Evolutionary conservation across 768 basidiomycete genomes (phyloP).

Genomic region (Pulveroboletus sp.): DNA sequence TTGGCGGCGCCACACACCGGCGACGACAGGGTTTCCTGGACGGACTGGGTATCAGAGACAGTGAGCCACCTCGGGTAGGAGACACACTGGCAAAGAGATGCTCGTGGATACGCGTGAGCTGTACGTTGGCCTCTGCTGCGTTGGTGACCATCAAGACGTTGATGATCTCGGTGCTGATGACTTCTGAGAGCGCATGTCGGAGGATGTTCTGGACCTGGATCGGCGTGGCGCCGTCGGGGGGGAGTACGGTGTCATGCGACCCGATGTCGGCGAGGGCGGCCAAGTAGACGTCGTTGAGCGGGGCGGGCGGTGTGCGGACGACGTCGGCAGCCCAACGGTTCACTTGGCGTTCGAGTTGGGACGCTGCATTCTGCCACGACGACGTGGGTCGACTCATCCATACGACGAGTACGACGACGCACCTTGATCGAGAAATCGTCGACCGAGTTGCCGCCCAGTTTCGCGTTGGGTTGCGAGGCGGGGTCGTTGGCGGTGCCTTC

Average conservation of each 20-base stretch:
- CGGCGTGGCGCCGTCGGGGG: constrained; percentile 43
- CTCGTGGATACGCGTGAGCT: constrained; percentile 84
- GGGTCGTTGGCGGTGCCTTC: constrained; percentile 57
- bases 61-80: neutral
- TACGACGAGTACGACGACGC: constrained; percentile 11
- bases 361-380: constrained; percentile 64
- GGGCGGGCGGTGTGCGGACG: constrained; percentile 54
- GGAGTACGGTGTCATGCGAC: constrained; percentile 37
- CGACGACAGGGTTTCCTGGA: constrained; percentile 82
- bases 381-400: too few relatives aligned
- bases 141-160: constrained; percentile 88
- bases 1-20: constrained; percentile 85
- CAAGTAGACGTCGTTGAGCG: constrained; percentile 51
- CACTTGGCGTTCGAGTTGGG: constrained; percentile 76
- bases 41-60: neutral
- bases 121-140: constrained; percentile 78
- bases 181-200: constrained; percentile 77
- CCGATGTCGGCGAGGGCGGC: constrained; percentile 58
- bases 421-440: constrained; percentile 91
- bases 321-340: constrained; percentile 87
- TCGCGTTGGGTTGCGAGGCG: constrained; percentile 25
- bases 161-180: constrained; percentile 71
- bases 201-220: constrained; percentile 80
- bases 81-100: constrained; percentile 79
- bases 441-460: constrained; percentile 59